Evolutionary conservation across 768 basidiomycete genomes (phyloP).

Genomic region (Leccinum variicolor): DNA sequence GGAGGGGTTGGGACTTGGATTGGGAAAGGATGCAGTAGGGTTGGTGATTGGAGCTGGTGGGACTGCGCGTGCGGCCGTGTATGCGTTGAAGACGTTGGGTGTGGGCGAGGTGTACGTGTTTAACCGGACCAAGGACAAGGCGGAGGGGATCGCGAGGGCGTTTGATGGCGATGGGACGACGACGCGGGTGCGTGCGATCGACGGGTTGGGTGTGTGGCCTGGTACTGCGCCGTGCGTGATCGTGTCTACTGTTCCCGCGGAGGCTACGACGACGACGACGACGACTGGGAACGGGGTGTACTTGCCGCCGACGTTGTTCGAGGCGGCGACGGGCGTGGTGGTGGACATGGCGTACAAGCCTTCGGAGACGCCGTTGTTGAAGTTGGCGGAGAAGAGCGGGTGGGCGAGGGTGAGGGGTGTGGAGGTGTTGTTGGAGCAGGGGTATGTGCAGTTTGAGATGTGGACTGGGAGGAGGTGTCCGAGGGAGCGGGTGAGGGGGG

Average conservation of each 20-base stretch:
- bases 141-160: constrained; percentile 58
- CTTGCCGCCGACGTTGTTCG: constrained; percentile 58
- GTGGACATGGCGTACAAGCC: constrained; percentile 97
- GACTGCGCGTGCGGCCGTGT: constrained; percentile 91
- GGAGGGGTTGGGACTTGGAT: constrained; percentile 11
- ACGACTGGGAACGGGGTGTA: constrained; percentile 32
- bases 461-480: constrained; percentile 77
- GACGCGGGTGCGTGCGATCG: constrained; percentile 57
- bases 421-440: constrained; percentile 86
- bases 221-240: constrained; percentile 64
- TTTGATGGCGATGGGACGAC: constrained; percentile 47
- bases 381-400: constrained; percentile 55
- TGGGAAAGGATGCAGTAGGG: constrained; percentile 35
- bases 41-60: constrained; percentile 96
- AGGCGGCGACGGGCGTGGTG: constrained; percentile 63
- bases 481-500: constrained; percentile 39
- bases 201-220: constrained; percentile 54
- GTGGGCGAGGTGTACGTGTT: constrained; percentile 74
- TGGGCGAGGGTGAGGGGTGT: constrained; percentile 80
- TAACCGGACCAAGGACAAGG: constrained; percentile 81
- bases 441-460: constrained; percentile 75
- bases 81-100: constrained; percentile 72
- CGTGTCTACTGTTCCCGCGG: constrained; percentile 85
- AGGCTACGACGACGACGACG: constrained; percentile 41
- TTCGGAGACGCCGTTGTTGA: constrained; percentile 74